Evolutionary conservation across 139 green algal species (phyloP), one percentile per base, ranked within the genome.

Genomic region (Chlamydomonas incerta): DNA sequence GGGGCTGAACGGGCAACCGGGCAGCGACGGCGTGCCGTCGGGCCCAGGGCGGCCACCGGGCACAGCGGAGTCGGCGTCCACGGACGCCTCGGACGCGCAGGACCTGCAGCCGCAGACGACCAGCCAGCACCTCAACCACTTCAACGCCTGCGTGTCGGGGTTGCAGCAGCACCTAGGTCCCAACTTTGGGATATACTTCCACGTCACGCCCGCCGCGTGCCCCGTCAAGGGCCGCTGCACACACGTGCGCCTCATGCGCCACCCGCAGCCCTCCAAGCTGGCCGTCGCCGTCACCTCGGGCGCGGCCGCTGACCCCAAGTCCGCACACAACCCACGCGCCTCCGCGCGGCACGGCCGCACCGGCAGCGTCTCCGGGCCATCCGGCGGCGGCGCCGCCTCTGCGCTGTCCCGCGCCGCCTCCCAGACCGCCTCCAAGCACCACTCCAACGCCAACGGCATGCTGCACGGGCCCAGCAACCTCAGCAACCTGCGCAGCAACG

Each of bases 101-200:
- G 55, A 72, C 55, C 10, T 66, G 60, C 5, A 17, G 74, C 57
- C 74, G 35, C 57, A 47, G 2, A 60, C 41, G 23, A 20, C 68
- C 10, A 34, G 33, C 28, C 73, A 69, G 58, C 75, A 82, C 62
- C 60, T 72, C 26, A 28, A 62, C 26, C 28, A 72, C 58, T 84
- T 84, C 63, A 84, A 84, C 66, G 41, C 37, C 8, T 74, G 65
- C 65, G 65, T 84, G 8, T 46, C 63, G 31, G 9, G 15, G n/a
- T 46, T 84, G 65, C 77, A 84, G 31, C 29, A 68, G 35, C 77
- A 84, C 41, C 41, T 84, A 26, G 77, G 77, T 0, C 65, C 77
- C 23, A 84, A 84, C 77, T 84, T 75, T n/a, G 77, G 65, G 13
- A n/a, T 84, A 37, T 82, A 82, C 60, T 82, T 82, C 37, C 60